A percentile compares a stretch with the other conserved stretches of the same genome.
Conservation (phyloP, 2,329 filamentous ascomycete species). For the Elsinoe australis region DNA sequence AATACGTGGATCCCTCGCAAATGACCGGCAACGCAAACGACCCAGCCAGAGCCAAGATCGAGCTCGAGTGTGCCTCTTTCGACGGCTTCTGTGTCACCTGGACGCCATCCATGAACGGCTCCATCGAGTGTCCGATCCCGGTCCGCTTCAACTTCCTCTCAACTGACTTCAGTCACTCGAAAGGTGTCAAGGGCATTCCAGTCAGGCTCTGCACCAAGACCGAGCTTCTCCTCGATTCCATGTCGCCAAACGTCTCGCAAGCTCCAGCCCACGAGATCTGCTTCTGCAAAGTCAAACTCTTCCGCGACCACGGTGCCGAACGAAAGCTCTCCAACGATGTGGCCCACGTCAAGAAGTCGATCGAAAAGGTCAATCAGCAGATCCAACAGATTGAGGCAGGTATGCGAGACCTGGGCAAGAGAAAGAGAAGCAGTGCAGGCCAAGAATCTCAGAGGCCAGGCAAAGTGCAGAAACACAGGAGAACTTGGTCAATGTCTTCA, state of each 20-base stretch:
- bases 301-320: slow-evolving; percentile 91
- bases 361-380: slow-evolving; percentile 92
- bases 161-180: slow-evolving; percentile 97
- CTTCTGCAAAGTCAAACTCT: slow-evolving; percentile 95
- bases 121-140: slow-evolving; percentile 72
- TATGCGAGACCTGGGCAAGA: slow-evolving; percentile 52
- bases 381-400: slow-evolving; percentile 66
- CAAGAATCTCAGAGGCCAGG: slow-evolving; percentile 52
- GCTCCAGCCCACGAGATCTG: slow-evolving; percentile 59
- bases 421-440: slow-evolving; percentile 46
- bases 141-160: slow-evolving; percentile 98
- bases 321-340: slow-evolving; percentile 92
- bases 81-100: slow-evolving; percentile 90
- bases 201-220: slow-evolving; percentile 91
- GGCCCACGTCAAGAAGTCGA: slow-evolving; percentile 89
- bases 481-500: slow-evolving; percentile 93
- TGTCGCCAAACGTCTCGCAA: slow-evolving; percentile 37
- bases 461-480: slow-evolving; percentile 84
- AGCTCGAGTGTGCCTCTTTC: slow-evolving; percentile 62
- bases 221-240: slow-evolving; percentile 50
- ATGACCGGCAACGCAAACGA: slow-evolving; percentile 44
- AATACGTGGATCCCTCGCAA: slow-evolving; percentile 68
- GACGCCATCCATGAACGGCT: slow-evolving; percentile 55
- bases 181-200: slow-evolving; percentile 95
- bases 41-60: slow-evolving; percentile 39